Evolutionary conservation across 2,329 filamentous ascomycete genomes (phyloP).

Genomic region (Fusarium brevicatenulatum): DNA sequence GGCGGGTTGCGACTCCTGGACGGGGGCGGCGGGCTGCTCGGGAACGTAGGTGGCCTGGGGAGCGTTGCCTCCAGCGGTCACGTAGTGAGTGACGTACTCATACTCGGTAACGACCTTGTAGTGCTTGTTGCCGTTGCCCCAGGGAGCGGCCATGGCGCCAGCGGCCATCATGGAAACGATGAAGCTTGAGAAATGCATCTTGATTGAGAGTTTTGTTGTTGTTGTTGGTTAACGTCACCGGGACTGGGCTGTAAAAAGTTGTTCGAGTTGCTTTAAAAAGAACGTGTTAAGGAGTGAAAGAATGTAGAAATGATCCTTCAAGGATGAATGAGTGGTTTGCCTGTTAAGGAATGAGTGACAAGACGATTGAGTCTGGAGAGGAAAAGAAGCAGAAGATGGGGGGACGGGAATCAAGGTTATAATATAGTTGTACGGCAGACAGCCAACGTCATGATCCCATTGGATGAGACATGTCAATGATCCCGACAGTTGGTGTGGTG

Average conservation of each 20-base stretch:
- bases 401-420: slow-evolving; percentile 28
- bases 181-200: slow-evolving; percentile 38
- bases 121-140: neutral
- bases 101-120: slow-evolving; percentile 29
- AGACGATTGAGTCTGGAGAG: slow-evolving; percentile 33
- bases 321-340: slow-evolving; percentile 30
- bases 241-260: slow-evolving; percentile 19
- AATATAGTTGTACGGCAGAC: slow-evolving; percentile 29
- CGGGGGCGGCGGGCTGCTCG: neutral
- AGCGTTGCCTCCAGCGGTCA: slow-evolving; percentile 17
- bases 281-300: slow-evolving; percentile 22
- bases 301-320: slow-evolving; percentile 30
- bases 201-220: slow-evolving; percentile 18
- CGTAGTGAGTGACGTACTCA: slow-evolving; percentile 23
- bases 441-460: slow-evolving; percentile 5
- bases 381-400: neutral
- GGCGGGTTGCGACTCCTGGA: neutral
- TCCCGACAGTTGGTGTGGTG: slow-evolving; percentile 20
- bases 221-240: slow-evolving; percentile 27
- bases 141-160: slow-evolving; percentile 33
- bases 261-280: neutral
- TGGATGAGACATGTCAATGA: slow-evolving; percentile 1
- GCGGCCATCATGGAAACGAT: slow-evolving; percentile 26
- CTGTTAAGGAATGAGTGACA: slow-evolving; percentile 28
- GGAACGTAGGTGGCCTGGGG: neutral